phyloP scores from a whole-genome alignment of 352 stramenopile species.

The Globisporangium barbulae region DNA sequence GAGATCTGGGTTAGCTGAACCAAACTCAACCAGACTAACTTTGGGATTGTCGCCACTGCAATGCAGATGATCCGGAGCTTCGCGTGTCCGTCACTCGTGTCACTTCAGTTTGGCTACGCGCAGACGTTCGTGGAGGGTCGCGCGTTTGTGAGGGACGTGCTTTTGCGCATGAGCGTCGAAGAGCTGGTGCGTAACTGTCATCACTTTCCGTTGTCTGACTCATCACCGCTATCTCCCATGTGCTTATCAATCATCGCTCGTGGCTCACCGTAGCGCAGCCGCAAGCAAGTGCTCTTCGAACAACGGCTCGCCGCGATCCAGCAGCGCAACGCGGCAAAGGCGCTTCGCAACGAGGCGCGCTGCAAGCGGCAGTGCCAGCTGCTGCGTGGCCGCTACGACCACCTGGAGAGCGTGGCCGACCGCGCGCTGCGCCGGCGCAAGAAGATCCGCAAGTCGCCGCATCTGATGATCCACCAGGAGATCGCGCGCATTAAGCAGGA shows the following conservation, averaged over 20 bases:
- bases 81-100: conserved; percentile 47
- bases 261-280: conserved; percentile 14
- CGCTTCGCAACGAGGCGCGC: conserved; percentile 24
- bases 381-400: conserved; percentile 47
- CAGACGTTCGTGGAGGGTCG: conserved; percentile 38
- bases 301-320: conserved; percentile 28
- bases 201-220: too few relatives aligned
- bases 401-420: conserved; percentile 52
- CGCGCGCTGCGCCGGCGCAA: conserved; percentile 50
- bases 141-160: conserved; percentile 34
- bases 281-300: conserved; percentile 49
- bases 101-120: conserved; percentile 45
- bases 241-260: too few relatives aligned
- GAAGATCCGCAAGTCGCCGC: conserved; percentile 46
- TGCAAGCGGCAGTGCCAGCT: conserved; percentile 38
- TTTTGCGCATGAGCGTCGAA: conserved; percentile 45
- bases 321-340: conserved; percentile 29
- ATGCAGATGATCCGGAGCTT: conserved; percentile 41
- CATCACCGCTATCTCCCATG: too few relatives aligned
- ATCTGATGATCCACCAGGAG: conserved; percentile 59
- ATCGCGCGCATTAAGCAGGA: conserved; percentile 46
- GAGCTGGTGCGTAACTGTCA: conserved; percentile 35
- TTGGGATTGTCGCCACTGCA: neutral
- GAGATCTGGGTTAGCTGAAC: neutral
- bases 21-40: neutral